Percentiles rank a stretch among this genome's conserved stretches.
Evolutionary conservation across 2,329 filamentous ascomycete genomes (phyloP).

Genomic region (Beauveria brongniartii): DNA sequence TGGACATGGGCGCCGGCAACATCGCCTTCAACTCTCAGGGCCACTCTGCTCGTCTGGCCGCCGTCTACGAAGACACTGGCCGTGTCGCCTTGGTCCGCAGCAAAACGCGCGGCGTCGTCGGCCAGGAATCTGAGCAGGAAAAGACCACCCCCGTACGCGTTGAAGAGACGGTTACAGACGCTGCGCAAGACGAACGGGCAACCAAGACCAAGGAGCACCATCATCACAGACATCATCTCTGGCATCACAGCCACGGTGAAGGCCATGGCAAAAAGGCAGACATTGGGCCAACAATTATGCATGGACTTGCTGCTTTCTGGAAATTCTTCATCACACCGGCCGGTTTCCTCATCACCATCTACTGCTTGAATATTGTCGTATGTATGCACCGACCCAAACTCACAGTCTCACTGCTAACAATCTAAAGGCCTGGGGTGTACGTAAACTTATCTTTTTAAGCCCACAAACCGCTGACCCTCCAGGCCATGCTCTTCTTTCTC

Average conservation of each 20-base stretch:
- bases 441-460: conserved; percentile 2
- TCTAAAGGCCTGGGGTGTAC: conserved; percentile 19
- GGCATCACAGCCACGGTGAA: conserved; percentile 15
- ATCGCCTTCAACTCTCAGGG: conserved; percentile 22
- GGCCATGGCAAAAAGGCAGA: conserved; percentile 16
- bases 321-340: conserved; percentile 21
- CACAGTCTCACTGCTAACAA: neutral
- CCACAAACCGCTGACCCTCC: neutral
- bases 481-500: conserved; percentile 10
- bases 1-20: conserved; percentile 19
- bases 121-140: neutral
- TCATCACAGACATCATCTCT: conserved; percentile 11
- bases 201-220: neutral
- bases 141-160: neutral
- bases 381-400: neutral
- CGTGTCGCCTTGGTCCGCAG: conserved; percentile 18
- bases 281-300: conserved; percentile 17
- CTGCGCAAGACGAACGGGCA: neutral
- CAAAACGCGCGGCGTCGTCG: neutral
- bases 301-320: conserved; percentile 22
- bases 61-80: conserved; percentile 17
- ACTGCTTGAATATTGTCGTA: conserved; percentile 23
- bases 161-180: neutral
- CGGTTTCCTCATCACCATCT: conserved; percentile 23
- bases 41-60: conserved; percentile 21